A percentile compares a stretch with the other conserved stretches of the same genome.
phyloP scores from a whole-genome alignment of 177 flowering plant genomes.

The Vitis hybrid region DNA sequence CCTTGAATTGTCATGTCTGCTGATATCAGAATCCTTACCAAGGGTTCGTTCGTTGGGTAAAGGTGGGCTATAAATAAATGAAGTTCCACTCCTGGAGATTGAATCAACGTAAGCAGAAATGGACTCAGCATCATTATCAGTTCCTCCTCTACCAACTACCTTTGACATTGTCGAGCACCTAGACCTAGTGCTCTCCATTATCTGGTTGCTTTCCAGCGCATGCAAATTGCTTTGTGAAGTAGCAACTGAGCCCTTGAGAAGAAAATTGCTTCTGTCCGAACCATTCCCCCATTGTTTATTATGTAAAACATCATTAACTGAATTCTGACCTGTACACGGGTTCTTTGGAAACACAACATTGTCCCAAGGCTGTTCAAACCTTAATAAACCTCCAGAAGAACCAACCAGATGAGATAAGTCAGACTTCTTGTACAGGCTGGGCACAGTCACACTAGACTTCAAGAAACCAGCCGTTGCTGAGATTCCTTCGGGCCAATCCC shows the following conservation, averaged over 20 bases:
- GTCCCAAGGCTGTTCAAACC: conserved; percentile 24
- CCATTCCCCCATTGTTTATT: conserved; percentile 22
- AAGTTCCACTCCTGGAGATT: conserved; percentile 19
- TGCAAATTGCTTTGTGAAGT: conserved; percentile 22
- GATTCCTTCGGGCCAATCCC: conserved; percentile 74
- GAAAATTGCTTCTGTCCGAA: conserved; percentile 20
- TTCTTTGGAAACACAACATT: conserved; percentile 19
- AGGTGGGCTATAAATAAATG: conserved; percentile 16
- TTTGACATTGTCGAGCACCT: conserved; percentile 22
- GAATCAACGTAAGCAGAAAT: conserved; percentile 26
- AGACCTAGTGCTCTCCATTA: conserved; percentile 19
- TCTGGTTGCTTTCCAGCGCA: conserved; percentile 17
- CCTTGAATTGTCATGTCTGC: conserved; percentile 15
- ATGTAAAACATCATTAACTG: conserved; percentile 14
- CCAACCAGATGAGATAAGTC: conserved; percentile 22
- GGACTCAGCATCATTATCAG: conserved; percentile 27
- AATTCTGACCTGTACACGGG: conserved; percentile 14
- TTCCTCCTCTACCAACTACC: conserved; percentile 15
- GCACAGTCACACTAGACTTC: conserved; percentile 22
- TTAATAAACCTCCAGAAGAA: conserved; percentile 28
- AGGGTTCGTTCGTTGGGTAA: conserved; percentile 20
- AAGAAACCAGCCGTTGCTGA: conserved; percentile 38
- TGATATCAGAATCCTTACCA: conserved; percentile 20
- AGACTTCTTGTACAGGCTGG: conserved; percentile 26
- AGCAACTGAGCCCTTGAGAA: conserved; percentile 21